A percentile compares a stretch with the other conserved stretches of the same genome.
Evolutionary conservation across 106 monocot species (phyloP).

Genomic region (Dendrobium officinale): DNA sequence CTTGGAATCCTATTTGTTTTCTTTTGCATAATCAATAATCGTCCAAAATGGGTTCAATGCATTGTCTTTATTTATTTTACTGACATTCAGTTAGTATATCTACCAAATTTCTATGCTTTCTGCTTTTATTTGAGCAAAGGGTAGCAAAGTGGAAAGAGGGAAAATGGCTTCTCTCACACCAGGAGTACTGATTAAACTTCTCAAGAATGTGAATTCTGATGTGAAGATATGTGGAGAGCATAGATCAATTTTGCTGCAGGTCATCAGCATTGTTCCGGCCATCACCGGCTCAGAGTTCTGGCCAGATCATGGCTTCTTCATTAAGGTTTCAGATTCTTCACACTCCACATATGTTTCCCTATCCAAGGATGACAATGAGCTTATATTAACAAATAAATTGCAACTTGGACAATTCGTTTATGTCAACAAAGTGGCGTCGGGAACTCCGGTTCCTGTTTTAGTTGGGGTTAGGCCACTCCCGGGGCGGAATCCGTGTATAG

Average conservation of each 20-base stretch:
- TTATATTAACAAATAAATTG: slow-evolving; percentile 73
- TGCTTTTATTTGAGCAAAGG: neutral
- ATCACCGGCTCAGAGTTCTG: slow-evolving; percentile 75
- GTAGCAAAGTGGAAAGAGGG: slow-evolving; percentile 1
- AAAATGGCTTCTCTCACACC: slow-evolving; percentile 82
- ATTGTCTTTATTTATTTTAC: slow-evolving; percentile 1
- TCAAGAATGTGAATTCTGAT: slow-evolving; percentile 61
- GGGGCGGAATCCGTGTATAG: slow-evolving; percentile 61
- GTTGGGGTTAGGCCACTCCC: slow-evolving; percentile 78
- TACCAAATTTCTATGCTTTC: neutral
- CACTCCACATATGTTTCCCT: slow-evolving; percentile 89
- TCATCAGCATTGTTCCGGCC: slow-evolving; percentile 89
- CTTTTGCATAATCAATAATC: neutral
- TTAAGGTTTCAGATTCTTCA: slow-evolving; percentile 90
- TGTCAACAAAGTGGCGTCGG: slow-evolving; percentile 61
- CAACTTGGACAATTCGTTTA: slow-evolving; percentile 93
- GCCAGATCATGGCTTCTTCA: slow-evolving; percentile 83
- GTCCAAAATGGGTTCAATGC: slow-evolving; percentile 1
- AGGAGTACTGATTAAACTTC: slow-evolving; percentile 78
- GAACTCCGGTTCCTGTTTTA: slow-evolving; percentile 70
- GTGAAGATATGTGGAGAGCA: slow-evolving; percentile 67
- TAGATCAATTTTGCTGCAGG: slow-evolving; percentile 79
- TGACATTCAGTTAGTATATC: neutral
- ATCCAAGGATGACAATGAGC: slow-evolving; percentile 72
- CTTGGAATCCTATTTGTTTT: neutral